Percentiles rank a stretch among this genome's conserved stretches.
Evolutionary conservation across 805 yeast genomes (phyloP).

Genomic region (Wickerhamiella kazuoi): DNA sequence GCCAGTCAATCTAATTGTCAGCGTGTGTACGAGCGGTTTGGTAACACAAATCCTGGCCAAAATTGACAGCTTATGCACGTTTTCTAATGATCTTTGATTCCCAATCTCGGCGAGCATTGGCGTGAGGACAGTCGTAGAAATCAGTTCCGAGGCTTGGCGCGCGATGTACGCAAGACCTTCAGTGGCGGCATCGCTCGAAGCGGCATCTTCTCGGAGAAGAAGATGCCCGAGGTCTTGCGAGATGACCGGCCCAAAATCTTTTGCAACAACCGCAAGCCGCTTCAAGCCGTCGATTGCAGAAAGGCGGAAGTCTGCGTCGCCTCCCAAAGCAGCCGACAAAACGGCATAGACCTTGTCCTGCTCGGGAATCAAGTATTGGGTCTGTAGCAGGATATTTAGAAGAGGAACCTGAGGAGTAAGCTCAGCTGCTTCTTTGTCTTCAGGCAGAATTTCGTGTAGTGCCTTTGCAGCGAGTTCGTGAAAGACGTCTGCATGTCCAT

Average conservation of each 20-base stretch:
- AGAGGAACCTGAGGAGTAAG: neutral
- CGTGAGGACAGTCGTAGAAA: conserved; percentile 37
- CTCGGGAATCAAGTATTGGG: conserved; percentile 24
- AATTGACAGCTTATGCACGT: conserved; percentile 18
- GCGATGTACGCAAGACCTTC: conserved; percentile 36
- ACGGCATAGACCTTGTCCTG: conserved; percentile 55
- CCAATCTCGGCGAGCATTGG: conserved; percentile 35
- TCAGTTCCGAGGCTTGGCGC: conserved; percentile 22
- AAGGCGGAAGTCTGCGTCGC: conserved; percentile 53
- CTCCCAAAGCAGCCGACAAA: conserved; percentile 43
- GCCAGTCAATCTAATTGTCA: conserved; percentile 24
- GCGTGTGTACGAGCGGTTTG: conserved; percentile 22
- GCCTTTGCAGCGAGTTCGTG: neutral
- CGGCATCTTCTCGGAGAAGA: conserved; percentile 33
- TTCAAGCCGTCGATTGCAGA: conserved; percentile 48
- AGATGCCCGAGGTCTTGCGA: conserved; percentile 7
- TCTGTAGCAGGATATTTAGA: conserved; percentile 16
- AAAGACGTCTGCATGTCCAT: neutral
- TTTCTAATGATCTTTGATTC: conserved; percentile 22
- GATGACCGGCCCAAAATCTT: conserved; percentile 15
- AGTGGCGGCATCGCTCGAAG: conserved; percentile 36
- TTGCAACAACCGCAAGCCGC: conserved; percentile 25
- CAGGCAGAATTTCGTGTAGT: neutral
- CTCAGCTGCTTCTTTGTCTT: neutral
- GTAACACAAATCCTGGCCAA: conserved; percentile 21